phyloP scores from a whole-genome alignment of 345 rosid species.

The Clausena lansium region DNA sequence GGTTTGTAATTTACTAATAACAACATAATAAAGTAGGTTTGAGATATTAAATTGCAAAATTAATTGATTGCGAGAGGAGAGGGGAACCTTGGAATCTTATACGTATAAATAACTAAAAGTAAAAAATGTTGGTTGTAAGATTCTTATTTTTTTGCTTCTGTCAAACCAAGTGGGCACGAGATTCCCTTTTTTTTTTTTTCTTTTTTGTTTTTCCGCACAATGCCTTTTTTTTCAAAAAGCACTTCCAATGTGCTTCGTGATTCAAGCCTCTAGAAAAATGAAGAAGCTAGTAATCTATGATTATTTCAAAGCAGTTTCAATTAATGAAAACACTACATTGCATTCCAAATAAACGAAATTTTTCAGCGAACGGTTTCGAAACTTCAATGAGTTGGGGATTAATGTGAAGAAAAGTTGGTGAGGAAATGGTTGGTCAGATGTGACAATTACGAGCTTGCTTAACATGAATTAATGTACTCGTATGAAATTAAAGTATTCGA shows the following conservation, averaged over 20 bases:
- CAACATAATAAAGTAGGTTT: background rate
- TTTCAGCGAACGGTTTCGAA: background rate
- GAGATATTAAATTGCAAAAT: background rate
- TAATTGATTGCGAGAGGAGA: background rate
- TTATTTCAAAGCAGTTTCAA: too few species aligned
- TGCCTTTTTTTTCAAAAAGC: background rate
- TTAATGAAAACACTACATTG: too few species aligned
- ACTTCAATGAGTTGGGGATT: background rate
- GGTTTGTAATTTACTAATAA: background rate
- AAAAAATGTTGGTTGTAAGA: background rate
- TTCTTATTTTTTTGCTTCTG: background rate
- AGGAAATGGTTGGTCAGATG: constrained; percentile 14
- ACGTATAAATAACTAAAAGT: background rate
- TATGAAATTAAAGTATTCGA: background rate
- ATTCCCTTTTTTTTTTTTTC: background rate
- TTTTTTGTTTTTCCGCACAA: background rate
- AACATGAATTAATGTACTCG: background rate
- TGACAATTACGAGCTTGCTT: constrained; percentile 15
- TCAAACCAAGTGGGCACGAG: background rate
- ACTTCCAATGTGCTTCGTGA: background rate
- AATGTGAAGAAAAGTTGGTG: constrained; percentile 4
- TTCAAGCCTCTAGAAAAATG: background rate
- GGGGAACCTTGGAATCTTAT: constrained; percentile 2
- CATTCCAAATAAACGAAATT: background rate
- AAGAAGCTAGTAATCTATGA: too few species aligned